phyloP scores from a whole-genome alignment of 1,284 basidiomycete genomes.

The Cryptococcus sp. region DNA sequence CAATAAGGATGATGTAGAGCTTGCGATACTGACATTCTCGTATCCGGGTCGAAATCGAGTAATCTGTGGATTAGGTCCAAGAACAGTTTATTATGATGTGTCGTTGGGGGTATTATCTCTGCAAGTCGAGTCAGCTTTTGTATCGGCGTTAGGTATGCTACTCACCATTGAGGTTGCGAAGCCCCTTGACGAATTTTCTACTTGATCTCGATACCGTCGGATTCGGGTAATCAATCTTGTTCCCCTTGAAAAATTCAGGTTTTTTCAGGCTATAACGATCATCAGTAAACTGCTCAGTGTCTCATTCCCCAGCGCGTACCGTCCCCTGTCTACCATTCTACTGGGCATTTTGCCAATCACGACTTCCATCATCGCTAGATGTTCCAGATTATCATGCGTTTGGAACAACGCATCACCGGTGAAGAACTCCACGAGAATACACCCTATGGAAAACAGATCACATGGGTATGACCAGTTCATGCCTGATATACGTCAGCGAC shows the following conservation, averaged over 20 bases:
- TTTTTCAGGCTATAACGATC: slow-evolving; percentile 57
- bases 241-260: slow-evolving; percentile 87
- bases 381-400: slow-evolving; percentile 98
- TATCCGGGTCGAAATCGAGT: slow-evolving; percentile 83
- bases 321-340: slow-evolving; percentile 57
- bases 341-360: slow-evolving; percentile 97
- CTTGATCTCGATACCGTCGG: slow-evolving; percentile 79
- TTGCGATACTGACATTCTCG: slow-evolving; percentile 77
- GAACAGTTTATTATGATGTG: slow-evolving; percentile 61
- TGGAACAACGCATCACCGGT: slow-evolving; percentile 97
- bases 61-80: slow-evolving; percentile 80
- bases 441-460: slow-evolving; percentile 97
- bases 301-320: slow-evolving; percentile 23
- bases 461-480: slow-evolving; percentile 98
- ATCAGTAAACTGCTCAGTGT: neutral
- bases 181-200: slow-evolving; percentile 87
- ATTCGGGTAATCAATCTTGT: slow-evolving; percentile 86
- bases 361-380: slow-evolving; percentile 99
- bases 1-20: slow-evolving; percentile 87
- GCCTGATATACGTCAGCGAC: slow-evolving; percentile 52
- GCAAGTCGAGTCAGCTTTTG: neutral
- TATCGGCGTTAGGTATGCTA: slow-evolving; percentile 12
- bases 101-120: slow-evolving; percentile 75
- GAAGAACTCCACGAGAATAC: slow-evolving; percentile 97
- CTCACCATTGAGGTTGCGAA: slow-evolving; percentile 68